phyloP scores from a whole-genome alignment of 2,329 filamentous ascomycete species.

The Thelonectria rubi region DNA sequence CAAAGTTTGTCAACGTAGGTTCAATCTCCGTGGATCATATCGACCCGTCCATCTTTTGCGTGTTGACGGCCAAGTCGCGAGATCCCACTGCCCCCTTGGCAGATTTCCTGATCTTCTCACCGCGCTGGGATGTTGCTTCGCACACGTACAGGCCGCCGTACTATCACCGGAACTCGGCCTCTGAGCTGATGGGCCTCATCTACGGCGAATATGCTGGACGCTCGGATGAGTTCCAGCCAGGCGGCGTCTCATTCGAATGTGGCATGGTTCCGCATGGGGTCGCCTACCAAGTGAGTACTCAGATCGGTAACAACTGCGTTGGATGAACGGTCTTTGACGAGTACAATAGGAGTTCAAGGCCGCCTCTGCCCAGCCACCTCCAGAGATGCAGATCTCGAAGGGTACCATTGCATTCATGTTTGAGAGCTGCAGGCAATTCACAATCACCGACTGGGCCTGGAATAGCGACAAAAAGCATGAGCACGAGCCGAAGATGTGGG shows the following conservation, averaged over 20 bases:
- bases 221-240: constrained; percentile 29
- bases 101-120: constrained; percentile 74
- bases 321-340: background rate
- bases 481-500: constrained; percentile 42
- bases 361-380: constrained; percentile 32
- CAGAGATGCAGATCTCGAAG: constrained; percentile 36
- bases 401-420: constrained; percentile 40
- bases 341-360: constrained; percentile 31
- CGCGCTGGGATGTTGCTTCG: constrained; percentile 69
- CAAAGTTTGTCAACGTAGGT: constrained; percentile 65
- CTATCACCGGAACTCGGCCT: constrained; percentile 69
- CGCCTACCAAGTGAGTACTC: constrained; percentile 24
- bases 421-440: constrained; percentile 38
- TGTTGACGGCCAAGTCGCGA: constrained; percentile 67
- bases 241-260: constrained; percentile 29
- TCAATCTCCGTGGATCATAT: constrained; percentile 61
- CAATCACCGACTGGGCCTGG: constrained; percentile 39
- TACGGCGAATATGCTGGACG: constrained; percentile 46
- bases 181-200: constrained; percentile 65
- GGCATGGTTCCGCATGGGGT: constrained; percentile 32
- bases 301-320: background rate
- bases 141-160: constrained; percentile 72
- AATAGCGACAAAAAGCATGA: constrained; percentile 40
- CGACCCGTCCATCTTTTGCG: constrained; percentile 72
- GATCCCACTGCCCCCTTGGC: constrained; percentile 63